Evolutionary conservation across 257 asterid genomes (phyloP), one percentile per base, ranked within the genome.

Genomic region (Salvia miltiorrhiza): DNA sequence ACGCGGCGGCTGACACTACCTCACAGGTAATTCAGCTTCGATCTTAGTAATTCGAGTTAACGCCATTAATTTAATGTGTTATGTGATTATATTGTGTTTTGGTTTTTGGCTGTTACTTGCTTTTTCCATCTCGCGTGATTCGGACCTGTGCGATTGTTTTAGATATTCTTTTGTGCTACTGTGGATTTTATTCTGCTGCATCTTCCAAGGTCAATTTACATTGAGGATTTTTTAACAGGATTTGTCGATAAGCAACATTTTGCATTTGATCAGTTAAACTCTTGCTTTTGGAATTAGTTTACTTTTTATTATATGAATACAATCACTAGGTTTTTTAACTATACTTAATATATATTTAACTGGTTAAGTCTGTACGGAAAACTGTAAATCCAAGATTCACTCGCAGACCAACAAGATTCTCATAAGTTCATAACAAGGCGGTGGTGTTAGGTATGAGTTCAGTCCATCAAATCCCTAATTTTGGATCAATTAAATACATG

Each of bases 1-100:
- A 90, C 64, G 96, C 87, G 4, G 93, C 87, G 11, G 93, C 98
- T 37, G 98, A 93, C 69, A 49, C 80, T 6, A 84, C 98, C 26
- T 88, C 98, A 9, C 98, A 93, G 96, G 97, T 82, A 61, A 44
- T 64, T 70, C 41, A 35, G 1, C 39, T 53, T 61, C 24, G 12
- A 16, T 44, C 40, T 12, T n/a, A 3, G 20, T 23, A 37, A 40
- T 48, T 41, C 19, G 2, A 16, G 2, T 41, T 7, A 17, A 32
- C 43, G 49, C 5, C 9, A 43, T 12, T 43, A 0, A 9, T 50
- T 13, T n/a, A 1, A 52, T n/a, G 40, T 40, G 49, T 26, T 49
- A 49, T 1, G 43, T 56, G 14, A 7, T 30, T 57, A 19, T 10
- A 32, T 41, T 26, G 11, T n/a, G 10, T 47, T 60, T 10, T 35